Conservation (phyloP, 2,329 filamentous ascomycete species). For the Penicillium janthinellum region DNA sequence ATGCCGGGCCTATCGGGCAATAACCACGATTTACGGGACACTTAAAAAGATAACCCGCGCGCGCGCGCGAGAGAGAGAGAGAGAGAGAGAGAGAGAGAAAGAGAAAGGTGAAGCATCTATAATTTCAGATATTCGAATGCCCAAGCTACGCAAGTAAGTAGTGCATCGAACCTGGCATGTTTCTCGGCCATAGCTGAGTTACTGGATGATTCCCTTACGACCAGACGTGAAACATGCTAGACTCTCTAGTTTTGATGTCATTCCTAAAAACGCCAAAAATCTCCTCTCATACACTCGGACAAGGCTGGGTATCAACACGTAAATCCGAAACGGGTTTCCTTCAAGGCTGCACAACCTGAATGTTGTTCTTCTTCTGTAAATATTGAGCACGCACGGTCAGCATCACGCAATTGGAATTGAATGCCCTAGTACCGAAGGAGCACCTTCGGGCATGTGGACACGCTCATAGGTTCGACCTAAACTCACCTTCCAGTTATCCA, state of each 20-base stretch:
- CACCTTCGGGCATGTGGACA: neutral
- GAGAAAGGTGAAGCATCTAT: too few species aligned
- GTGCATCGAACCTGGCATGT: neutral
- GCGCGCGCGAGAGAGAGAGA: too few species aligned
- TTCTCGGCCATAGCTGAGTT: too few species aligned
- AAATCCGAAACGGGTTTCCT: constrained; percentile 3
- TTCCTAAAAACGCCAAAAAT: constrained; percentile 24
- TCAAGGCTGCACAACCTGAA: constrained; percentile 52
- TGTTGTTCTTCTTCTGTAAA: constrained; percentile 52
- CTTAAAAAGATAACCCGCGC: too few species aligned
- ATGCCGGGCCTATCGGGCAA: too few species aligned
- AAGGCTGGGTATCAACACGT: constrained; percentile 15
- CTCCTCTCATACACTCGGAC: constrained; percentile 10
- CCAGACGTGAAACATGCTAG: constrained; percentile 20
- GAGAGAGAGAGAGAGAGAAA: too few species aligned
- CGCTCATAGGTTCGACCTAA: neutral
- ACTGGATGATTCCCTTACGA: constrained; percentile 6
- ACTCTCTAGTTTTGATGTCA: constrained; percentile 23
- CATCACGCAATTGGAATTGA: neutral
- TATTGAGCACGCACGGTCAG: constrained; percentile 10
- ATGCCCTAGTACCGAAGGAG: neutral
- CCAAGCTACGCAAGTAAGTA: too few species aligned
- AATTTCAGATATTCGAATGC: too few species aligned
- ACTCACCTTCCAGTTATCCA: constrained; percentile 97
- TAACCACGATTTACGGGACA: too few species aligned